A percentile compares a stretch with the other conserved stretches of the same genome.
These are phyloP conservation scores for Proliferodiscus dingleyae DNA, from an alignment of 2,329 filamentous ascomycete species.

Conservation along the genomic window DNA sequence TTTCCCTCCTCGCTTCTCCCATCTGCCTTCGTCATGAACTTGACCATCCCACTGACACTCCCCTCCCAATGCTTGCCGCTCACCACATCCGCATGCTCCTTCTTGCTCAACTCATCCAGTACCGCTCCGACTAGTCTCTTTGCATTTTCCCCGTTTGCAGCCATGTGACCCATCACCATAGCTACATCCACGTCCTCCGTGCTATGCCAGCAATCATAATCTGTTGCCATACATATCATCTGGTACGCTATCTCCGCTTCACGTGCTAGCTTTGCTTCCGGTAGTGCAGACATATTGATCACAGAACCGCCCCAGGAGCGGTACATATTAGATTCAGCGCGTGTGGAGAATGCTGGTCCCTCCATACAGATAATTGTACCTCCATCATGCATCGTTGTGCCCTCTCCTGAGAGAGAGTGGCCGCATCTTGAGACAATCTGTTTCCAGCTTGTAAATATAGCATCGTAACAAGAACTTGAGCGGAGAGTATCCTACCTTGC, in stretches of 20 bases:
- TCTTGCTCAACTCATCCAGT: slow-evolving; percentile 75
- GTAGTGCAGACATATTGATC: slow-evolving; percentile 97
- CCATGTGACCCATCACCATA: slow-evolving; percentile 97
- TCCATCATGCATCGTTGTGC: slow-evolving; percentile 75
- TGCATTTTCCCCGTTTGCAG: slow-evolving; percentile 84
- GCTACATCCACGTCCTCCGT: slow-evolving; percentile 83
- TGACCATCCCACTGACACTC: slow-evolving; percentile 69
- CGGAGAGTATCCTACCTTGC: slow-evolving; percentile 47
- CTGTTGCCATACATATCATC: slow-evolving; percentile 99
- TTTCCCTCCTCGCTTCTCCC: slow-evolving; percentile 69
- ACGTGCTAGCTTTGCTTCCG: slow-evolving; percentile 91
- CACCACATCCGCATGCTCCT: slow-evolving; percentile 71
- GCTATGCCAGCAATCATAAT: slow-evolving; percentile 97
- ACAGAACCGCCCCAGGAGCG: slow-evolving; percentile 88
- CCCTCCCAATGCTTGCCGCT: slow-evolving; percentile 77
- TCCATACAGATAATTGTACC: slow-evolving; percentile 95
- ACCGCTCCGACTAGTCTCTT: slow-evolving; percentile 80
- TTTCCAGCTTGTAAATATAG: neutral
- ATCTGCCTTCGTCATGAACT: slow-evolving; percentile 74
- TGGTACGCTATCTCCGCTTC: slow-evolving; percentile 97
- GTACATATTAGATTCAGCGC: slow-evolving; percentile 93
- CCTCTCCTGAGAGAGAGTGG: slow-evolving; percentile 70
- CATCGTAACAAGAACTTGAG: too few species aligned
- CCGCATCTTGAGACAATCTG: slow-evolving; percentile 72
- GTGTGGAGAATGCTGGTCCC: slow-evolving; percentile 96